Base-by-base conservation (phyloP, 2,329 filamentous ascomycete genomes). In the Aspergillus sojae region DNA sequence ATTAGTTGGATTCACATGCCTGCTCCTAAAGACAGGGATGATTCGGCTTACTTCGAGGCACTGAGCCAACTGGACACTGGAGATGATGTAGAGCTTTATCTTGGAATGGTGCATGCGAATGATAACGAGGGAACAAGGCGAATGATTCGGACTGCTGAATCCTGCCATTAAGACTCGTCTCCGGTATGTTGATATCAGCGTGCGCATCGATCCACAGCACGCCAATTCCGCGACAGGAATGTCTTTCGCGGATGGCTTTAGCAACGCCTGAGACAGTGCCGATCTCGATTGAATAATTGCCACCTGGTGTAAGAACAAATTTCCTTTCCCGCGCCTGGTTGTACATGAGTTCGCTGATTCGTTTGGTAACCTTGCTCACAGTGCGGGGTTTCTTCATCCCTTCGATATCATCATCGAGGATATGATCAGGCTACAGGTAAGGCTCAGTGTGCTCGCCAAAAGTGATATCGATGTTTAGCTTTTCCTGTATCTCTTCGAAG, bases 111-210 rank as follows among this genome's bases (percentile, higher is more conserved):
- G 26, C 26, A 28, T 28, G 26, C 26, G 26, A 28, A 28, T 28
- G 26, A 28, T 28, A 28, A 5, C 5, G 26, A 28, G 26, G 26
- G 26, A 5, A 28, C 26, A 28, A 28, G 26, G 26, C 26, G 26
- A 5, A 28, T 5, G 1, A 6, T 28, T 28, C 26, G 5, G 26
- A 28, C 26, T 28, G 26, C 26, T 28, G 63, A 19, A 65, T 46
- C 16, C 57, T 46, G 5, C 63, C 57, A 39, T 60, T 60, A 34
- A 5, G 9, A 30, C 63, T 62, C 5, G 50, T 65, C 32, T 60
- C 41, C 1, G 57, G 60, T 4, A 60, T 65, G 36, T 61, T 62
- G 28, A 65, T 62, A 41, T 65, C 57, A n/a, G 63, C 63, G 53
- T 65, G 63, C 3, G 63, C 63, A 16, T 62, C 60, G 16, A 65